Evolutionary conservation across 192 early-diverging fungal genomes (phyloP), one percentile per base, ranked within the genome.

Genomic region (Diversispora epigaea): DNA sequence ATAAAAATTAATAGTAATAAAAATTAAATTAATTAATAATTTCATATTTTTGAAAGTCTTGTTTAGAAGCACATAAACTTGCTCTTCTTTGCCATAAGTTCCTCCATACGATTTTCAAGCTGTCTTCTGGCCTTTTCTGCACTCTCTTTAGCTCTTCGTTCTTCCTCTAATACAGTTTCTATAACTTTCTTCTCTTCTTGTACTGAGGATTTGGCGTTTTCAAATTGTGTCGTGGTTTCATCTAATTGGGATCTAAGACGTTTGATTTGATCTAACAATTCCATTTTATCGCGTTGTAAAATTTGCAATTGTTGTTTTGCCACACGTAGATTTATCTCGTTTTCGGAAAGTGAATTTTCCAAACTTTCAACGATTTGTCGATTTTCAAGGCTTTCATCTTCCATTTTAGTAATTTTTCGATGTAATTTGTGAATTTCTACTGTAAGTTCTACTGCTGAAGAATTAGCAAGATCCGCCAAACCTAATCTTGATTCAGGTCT

Each of bases 41-140:
- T 32, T 32, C 25, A 32, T 32, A 32, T 32, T 32, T 32, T 32
- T 32, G 25, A 32, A n/a, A 32, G 25, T 32, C 25, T 32, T 32
- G 25, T 17, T 77, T 81, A 87, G 71, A 87, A 87, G 77, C 87
- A 88, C 58, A 82, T 84, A 69, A 88, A 88, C 65, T 88, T 88
- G 77, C 78, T 86, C 77, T 81, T 86, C 68, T 82, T 79, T 17
- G 73, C 83, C 77, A 88, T 81, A n/a, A 88, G 58, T 54, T 88
- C 87, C 63, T 88, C 85, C 83, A 88, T 86, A 58, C 82, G 71
- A 22, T 76, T 82, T 65, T 88, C 87, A 64, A 88, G 68, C 11
- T 85, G 80, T 8, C 76, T 68, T 62, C 80, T 77, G 17, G 85
- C 83, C 68, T 82, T 81, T 70, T 86, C 84, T 7, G 87, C 87